phyloP scores from a whole-genome alignment of 1,284 basidiomycete species.

The Tremellales sp. region DNA sequence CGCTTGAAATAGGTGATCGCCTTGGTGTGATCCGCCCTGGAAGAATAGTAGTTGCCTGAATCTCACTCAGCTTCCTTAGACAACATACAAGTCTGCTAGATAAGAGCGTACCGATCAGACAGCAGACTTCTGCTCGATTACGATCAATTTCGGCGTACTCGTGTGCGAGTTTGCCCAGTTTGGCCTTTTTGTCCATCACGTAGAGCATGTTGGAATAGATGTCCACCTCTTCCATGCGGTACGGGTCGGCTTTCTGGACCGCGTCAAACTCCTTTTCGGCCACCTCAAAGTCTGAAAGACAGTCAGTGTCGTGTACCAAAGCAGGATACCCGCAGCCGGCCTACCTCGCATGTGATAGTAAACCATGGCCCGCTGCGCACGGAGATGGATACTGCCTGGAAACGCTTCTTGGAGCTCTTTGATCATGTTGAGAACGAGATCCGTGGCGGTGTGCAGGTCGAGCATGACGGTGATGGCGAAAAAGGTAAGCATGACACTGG shows the following conservation, averaged over 20 bases:
- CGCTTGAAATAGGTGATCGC: constrained; percentile 93
- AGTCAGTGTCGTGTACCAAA: not conserved
- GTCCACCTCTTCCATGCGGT: constrained; percentile 90
- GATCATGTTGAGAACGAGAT: constrained; percentile 67
- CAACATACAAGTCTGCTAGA: not conserved
- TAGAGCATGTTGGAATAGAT: constrained; percentile 97
- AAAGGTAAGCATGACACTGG: constrained; percentile 53
- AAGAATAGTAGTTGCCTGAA: constrained; percentile 93
- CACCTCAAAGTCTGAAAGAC: constrained; percentile 67
- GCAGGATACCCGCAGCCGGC: constrained; percentile 17
- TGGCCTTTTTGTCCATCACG: constrained; percentile 82
- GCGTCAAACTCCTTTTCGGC: constrained; percentile 79
- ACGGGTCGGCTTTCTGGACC: constrained; percentile 75
- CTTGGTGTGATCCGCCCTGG: constrained; percentile 88
- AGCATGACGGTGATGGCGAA: constrained; percentile 87
- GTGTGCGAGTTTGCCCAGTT: constrained; percentile 87
- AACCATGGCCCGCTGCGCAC: constrained; percentile 78
- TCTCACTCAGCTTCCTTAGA: not conserved
- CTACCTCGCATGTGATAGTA: constrained; percentile 83
- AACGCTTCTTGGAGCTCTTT: constrained; percentile 76
- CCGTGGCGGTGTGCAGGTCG: constrained; percentile 81
- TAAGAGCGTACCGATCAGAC: constrained; percentile 67
- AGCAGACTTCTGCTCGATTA: constrained; percentile 90
- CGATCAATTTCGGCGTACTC: constrained; percentile 82
- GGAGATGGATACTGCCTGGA: constrained; percentile 77